Percentiles rank a stretch among this genome's conserved stretches.
phyloP scores from a whole-genome alignment of 2,329 filamentous ascomycete species.

The Alternaria rosae region DNA sequence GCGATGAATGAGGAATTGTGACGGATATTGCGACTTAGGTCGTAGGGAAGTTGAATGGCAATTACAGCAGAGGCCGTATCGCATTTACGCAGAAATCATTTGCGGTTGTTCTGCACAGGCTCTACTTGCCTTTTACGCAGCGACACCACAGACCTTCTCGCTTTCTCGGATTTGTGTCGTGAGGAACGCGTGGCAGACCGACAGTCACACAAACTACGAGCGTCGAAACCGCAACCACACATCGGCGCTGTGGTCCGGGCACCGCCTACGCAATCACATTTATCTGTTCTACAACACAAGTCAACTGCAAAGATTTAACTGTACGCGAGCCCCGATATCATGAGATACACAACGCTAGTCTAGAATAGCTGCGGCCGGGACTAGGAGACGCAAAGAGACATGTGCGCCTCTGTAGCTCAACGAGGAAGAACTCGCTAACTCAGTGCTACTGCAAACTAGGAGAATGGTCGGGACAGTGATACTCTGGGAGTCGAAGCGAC shows the following conservation, averaged over 20 bases:
- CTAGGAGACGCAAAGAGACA: neutral
- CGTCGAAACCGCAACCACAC: neutral
- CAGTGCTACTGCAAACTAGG: neutral
- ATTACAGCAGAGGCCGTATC: neutral
- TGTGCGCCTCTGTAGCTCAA: neutral
- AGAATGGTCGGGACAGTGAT: neutral
- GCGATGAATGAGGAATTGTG: neutral
- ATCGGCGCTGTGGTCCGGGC: neutral
- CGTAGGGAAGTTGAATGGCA: neutral
- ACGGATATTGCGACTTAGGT: neutral
- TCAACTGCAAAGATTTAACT: neutral
- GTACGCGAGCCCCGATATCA: neutral
- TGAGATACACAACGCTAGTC: neutral
- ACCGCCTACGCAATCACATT: neutral
- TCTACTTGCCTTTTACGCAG: neutral
- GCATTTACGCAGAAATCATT: neutral
- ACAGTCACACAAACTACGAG: neutral
- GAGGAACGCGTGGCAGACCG: neutral
- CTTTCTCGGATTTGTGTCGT: neutral
- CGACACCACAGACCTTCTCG: neutral
- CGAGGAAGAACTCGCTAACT: neutral
- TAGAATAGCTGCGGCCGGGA: neutral
- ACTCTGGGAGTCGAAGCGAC: neutral
- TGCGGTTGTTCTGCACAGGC: neutral
- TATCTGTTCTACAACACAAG: neutral